Conservation (phyloP, 345 rosid genomes). For the Eutrema japonicum region DNA sequence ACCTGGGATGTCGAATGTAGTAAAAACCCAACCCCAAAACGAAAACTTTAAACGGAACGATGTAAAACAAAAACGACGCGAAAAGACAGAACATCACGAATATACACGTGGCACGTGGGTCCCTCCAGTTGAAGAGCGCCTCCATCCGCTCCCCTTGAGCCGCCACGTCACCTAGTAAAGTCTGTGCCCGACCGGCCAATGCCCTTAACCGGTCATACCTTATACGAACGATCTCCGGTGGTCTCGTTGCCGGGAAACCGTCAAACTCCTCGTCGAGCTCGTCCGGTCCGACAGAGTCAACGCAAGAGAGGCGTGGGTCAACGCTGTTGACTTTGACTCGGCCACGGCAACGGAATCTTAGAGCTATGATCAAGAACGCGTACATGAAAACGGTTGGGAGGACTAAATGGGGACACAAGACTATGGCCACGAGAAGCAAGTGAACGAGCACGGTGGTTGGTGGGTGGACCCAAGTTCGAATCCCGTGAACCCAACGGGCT, state of each 20-base stretch:
- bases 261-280: constrained; percentile 93
- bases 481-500: constrained; percentile 72
- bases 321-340: constrained; percentile 53
- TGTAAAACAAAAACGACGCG: constrained; percentile 70
- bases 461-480: constrained; percentile 74
- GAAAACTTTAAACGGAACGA: constrained; percentile 68
- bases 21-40: constrained; percentile 69
- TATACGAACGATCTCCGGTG: constrained; percentile 61
- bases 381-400: constrained; percentile 90
- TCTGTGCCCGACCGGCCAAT: constrained; percentile 80
- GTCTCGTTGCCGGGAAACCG: constrained; percentile 67
- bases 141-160: constrained; percentile 87
- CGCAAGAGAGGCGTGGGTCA: constrained; percentile 70
- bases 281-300: constrained; percentile 64
- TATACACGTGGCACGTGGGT: constrained; percentile 84
- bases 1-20: constrained; percentile 83
- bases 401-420: constrained; percentile 74
- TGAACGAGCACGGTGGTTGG: constrained; percentile 76
- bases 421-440: constrained; percentile 62
- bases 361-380: constrained; percentile 62
- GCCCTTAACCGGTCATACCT: constrained; percentile 82
- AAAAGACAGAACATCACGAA: constrained; percentile 69
- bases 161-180: constrained; percentile 78
- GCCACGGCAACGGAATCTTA: constrained; percentile 62
- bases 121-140: constrained; percentile 82